Evolutionary conservation across 106 monocot genomes (phyloP), one percentile per base, ranked within the genome.

Genomic region (Platanthera guangdongensis): DNA sequence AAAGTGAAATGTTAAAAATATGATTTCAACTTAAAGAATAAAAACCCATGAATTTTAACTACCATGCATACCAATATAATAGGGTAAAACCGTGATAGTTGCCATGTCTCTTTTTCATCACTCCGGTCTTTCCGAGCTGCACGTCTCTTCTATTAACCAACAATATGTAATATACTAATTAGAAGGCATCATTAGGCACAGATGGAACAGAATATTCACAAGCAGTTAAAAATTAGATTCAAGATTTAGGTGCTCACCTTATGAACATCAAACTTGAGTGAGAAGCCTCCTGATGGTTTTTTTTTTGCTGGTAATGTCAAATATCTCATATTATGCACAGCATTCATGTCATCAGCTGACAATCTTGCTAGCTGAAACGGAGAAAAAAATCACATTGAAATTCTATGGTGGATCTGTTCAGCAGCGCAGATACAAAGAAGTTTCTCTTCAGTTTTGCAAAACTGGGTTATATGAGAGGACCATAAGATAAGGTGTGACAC

Each of bases 251-350:
- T 71, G 30, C 13, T 83, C 78, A 94, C 94, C 94, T 85, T 94
- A n/a, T 83, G 78, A 39, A 80, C 78, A 85, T 94, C 94, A 83
- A 99, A 99, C 68, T 91, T 94, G 67, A 99, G 90, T 77, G 93
- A 86, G 83, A 99, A 94, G 52, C 81, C 77, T 78, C 86, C 85
- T 32, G 94, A 82, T 32, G 93, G 6, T 83, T 94, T 94, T 76
- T 91, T 94, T 5, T 68, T 83, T 57, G 89, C 89, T 71, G 85
- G 59, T 28, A 78, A 83, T 73, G 82, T 89, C 74, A 99, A 83
- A 73, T 64, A 88, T 75, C 81, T 92, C 97, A 94, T 99, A 78
- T 86, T 88, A 70, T 70, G 70, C 39, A 94, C 94, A 74, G 94
- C 97, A 84, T 80, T 92, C 89, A 88, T 90, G 81, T 99, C 97